Conservation (phyloP, 1,284 basidiomycete genomes). For the Leucoagaricus sp. region DNA sequence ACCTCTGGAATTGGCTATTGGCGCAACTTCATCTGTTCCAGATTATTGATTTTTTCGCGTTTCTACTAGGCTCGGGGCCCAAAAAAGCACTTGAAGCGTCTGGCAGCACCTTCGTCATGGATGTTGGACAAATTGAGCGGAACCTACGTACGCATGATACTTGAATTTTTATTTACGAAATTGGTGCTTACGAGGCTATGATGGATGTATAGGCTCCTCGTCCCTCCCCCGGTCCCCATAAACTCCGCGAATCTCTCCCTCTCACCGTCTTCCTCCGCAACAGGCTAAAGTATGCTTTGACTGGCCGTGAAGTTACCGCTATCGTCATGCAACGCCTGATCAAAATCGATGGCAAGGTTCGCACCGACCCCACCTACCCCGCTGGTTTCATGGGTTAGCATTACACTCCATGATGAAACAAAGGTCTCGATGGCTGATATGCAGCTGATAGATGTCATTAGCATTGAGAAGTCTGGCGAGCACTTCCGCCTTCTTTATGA, state of each 20-base stretch:
- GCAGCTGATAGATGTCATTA: slow-evolving; percentile 44
- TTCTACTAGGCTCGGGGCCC: slow-evolving; percentile 86
- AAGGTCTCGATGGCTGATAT: not conserved
- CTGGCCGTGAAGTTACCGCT: slow-evolving; percentile 91
- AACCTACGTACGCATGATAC: slow-evolving; percentile 75
- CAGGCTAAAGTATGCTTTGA: slow-evolving; percentile 98
- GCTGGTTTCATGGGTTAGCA: slow-evolving; percentile 93
- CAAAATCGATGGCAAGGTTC: slow-evolving; percentile 98
- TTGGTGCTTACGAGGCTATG: slow-evolving; percentile 5
- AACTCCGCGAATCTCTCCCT: slow-evolving; percentile 96
- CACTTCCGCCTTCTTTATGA: slow-evolving; percentile 99
- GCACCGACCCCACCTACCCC: slow-evolving; percentile 97
- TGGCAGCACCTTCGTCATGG: slow-evolving; percentile 98
- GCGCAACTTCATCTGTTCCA: slow-evolving; percentile 16
- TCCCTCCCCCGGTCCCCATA: slow-evolving; percentile 98
- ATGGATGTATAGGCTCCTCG: slow-evolving; percentile 75
- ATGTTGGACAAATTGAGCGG: slow-evolving; percentile 99
- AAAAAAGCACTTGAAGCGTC: slow-evolving; percentile 99
- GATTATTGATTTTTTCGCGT: slow-evolving; percentile 21
- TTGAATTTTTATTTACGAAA: not conserved
- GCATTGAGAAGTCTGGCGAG: slow-evolving; percentile 98
- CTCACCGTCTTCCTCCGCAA: slow-evolving; percentile 97
- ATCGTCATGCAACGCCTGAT: slow-evolving; percentile 97
- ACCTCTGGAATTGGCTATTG: slow-evolving; percentile 23
- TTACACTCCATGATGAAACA: not conserved